Percentiles rank a stretch among this genome's conserved stretches.
Evolutionary conservation across 257 asterid genomes (phyloP).

Genomic region (Plantago elongata): DNA sequence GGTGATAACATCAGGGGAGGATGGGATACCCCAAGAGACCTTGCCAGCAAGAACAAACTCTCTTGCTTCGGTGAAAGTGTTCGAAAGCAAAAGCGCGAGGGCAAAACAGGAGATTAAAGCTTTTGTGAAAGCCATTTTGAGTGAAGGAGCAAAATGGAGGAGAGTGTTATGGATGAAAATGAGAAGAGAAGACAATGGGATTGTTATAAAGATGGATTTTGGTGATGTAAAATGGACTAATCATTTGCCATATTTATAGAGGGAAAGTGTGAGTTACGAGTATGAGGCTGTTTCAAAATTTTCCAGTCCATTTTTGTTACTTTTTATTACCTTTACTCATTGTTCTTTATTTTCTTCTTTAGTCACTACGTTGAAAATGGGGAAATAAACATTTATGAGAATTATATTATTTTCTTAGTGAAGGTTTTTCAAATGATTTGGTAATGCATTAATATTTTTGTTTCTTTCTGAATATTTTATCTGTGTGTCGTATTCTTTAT

Average conservation of each 20-base stretch:
- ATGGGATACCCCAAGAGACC: constrained; percentile 49
- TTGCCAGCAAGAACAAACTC: constrained; percentile 34
- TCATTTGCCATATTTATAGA: constrained; percentile 16
- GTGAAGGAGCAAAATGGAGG: background rate
- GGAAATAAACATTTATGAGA: too few relatives aligned
- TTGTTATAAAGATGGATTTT: background rate
- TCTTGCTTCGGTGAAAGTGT: constrained; percentile 30
- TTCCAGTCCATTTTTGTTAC: background rate
- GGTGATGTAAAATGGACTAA: background rate
- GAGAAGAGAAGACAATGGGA: background rate
- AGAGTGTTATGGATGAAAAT: background rate
- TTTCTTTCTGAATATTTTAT: too few relatives aligned
- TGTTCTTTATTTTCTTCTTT: too few relatives aligned
- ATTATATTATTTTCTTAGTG: too few relatives aligned
- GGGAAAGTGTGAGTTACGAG: background rate
- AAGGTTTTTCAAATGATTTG: too few relatives aligned
- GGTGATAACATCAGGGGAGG: constrained; percentile 38
- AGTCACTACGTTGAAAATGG: too few relatives aligned
- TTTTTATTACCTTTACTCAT: background rate
- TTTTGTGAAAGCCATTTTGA: constrained; percentile 36
- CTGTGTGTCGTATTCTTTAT: too few relatives aligned
- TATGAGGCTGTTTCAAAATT: constrained; percentile 16
- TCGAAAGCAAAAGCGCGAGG: constrained; percentile 17
- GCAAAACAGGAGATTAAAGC: constrained; percentile 21
- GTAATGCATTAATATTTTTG: too few relatives aligned